Base-by-base conservation (phyloP, 805 yeast genomes). In the Zygosaccharomyces pseudorouxii region DNA sequence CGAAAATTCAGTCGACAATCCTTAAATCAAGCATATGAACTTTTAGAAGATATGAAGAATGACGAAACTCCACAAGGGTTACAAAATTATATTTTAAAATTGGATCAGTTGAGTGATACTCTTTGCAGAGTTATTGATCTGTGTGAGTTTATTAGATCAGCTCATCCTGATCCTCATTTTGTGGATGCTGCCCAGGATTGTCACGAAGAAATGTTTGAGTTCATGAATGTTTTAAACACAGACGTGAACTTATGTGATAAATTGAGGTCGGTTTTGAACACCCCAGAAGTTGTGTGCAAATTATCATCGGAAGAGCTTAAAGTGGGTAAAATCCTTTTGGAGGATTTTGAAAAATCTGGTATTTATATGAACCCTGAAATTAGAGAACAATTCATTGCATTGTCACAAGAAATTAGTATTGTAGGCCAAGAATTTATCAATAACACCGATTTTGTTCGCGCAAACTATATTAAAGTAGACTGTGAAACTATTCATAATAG, bases 101-200 rank as follows among this genome's bases (percentile, higher is more conserved):
- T 93, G 54, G 99, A 93, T 63, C 80, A 89, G 55, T 69, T 93
- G 35, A 86, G 96, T 59, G 98, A 93, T 62, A 78, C 85, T 25
- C 68, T 93, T 27, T 93, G 99, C 63, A 79, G 96, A 48, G 97
- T 89, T 5, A 90, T 93, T 36, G 99, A 93, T 67, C 76, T 92
- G 43, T 92, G 96, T 31, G 98, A 90, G 58, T 92, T 92, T 69
- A 80, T 93, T 25, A 72, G 98, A 41, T 89, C 89, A 20, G 82
- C 84, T 1, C 98, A 92, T 63, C 97, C 98, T 0, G 78, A 82
- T 54, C 71, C 71, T 43, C 67, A 71, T 14, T 89, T 87, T 75
- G 75, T 85, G 9, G 74, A 74, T 35, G 90, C 89, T 1, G 96
- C 99, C 1, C 96, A 92, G 60, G 75, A 78, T 38, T 85, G 93